Evolutionary conservation across 108 stramenopile species (phyloP).

Genomic region (Skeletonema grethae): DNA sequence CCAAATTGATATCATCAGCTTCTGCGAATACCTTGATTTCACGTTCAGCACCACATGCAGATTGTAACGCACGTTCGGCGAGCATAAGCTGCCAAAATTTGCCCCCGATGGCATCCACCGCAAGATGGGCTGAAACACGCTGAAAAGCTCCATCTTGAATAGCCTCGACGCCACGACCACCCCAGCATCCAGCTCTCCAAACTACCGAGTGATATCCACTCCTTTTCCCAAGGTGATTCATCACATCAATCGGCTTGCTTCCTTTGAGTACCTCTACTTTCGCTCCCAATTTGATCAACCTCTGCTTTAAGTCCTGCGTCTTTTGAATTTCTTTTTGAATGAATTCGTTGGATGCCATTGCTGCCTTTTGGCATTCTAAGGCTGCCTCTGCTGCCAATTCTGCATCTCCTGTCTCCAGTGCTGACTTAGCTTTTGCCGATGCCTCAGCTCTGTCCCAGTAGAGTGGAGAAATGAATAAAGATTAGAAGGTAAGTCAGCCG

Average conservation of each 20-base stretch:
- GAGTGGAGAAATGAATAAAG: not conserved
- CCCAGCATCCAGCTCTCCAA: constrained; percentile 90
- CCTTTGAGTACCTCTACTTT: constrained; percentile 76
- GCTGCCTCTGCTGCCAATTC: constrained; percentile 79
- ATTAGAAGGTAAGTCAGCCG: not conserved
- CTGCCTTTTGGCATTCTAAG: constrained; percentile 67
- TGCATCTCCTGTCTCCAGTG: constrained; percentile 84
- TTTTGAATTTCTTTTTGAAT: constrained; percentile 71
- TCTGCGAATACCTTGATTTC: constrained; percentile 83
- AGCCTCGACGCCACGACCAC: constrained; percentile 56
- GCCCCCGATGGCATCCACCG: constrained; percentile 84
- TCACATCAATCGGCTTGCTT: constrained; percentile 77
- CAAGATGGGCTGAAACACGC: constrained; percentile 85
- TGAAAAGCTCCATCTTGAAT: constrained; percentile 87
- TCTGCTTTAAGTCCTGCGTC: constrained; percentile 63
- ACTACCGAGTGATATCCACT: constrained; percentile 80
- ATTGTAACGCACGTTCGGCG: constrained; percentile 84
- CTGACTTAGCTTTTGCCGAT: constrained; percentile 55
- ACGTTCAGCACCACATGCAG: constrained; percentile 82
- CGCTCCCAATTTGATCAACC: constrained; percentile 61
- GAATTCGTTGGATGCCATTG: constrained; percentile 61
- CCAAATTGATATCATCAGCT: constrained; percentile 76
- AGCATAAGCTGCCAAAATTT: constrained; percentile 91
- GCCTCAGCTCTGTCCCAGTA: constrained; percentile 29
- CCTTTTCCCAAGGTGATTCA: constrained; percentile 81